Percentiles rank a stretch among this genome's conserved stretches.
Conservation (phyloP, 1,284 basidiomycete species). For the Meira nashicola region DNA sequence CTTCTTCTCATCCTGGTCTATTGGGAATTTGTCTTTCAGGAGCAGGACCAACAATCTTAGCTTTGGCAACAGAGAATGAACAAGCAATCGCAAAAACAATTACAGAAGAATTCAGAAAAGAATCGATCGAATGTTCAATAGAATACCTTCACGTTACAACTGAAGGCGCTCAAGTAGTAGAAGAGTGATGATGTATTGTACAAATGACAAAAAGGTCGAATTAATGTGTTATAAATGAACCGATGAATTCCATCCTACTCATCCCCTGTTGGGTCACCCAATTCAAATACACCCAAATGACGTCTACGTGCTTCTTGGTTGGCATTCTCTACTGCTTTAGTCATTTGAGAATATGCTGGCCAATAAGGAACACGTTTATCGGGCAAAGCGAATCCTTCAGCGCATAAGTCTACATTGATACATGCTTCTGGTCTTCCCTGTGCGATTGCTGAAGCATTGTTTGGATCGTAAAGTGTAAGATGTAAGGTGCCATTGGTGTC, state of each 20-base stretch:
- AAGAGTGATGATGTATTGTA: background rate
- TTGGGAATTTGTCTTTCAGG: constrained; percentile 96
- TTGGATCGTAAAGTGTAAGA: constrained; percentile 42
- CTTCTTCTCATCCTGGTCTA: constrained; percentile 80
- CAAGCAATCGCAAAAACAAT: constrained; percentile 42
- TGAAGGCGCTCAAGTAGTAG: constrained; percentile 27
- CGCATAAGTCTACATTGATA: constrained; percentile 34
- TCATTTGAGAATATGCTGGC: constrained; percentile 28
- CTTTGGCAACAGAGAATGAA: constrained; percentile 58
- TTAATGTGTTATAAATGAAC: no score
- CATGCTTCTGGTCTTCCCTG: constrained; percentile 28
- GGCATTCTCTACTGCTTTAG: constrained; percentile 23
- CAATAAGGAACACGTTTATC: constrained; percentile 37
- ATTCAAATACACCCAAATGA: constrained; percentile 31
- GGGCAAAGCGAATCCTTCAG: constrained; percentile 35
- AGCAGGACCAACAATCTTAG: constrained; percentile 94
- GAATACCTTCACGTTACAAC: constrained; percentile 43
- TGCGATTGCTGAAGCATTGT: constrained; percentile 22
- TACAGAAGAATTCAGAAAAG: constrained; percentile 33
- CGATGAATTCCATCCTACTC: no score
- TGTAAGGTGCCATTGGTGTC: constrained; percentile 12
- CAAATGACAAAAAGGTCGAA: no score
- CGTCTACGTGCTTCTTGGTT: constrained; percentile 27
- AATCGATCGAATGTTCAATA: constrained; percentile 40
- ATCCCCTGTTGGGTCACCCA: constrained; percentile 13